A percentile compares a stretch with the other conserved stretches of the same genome.
These are phyloP conservation scores for Saxispiralis lemnorum DNA, from an alignment of 495 filamentous ascomycete species.

Conservation along the genomic window DNA sequence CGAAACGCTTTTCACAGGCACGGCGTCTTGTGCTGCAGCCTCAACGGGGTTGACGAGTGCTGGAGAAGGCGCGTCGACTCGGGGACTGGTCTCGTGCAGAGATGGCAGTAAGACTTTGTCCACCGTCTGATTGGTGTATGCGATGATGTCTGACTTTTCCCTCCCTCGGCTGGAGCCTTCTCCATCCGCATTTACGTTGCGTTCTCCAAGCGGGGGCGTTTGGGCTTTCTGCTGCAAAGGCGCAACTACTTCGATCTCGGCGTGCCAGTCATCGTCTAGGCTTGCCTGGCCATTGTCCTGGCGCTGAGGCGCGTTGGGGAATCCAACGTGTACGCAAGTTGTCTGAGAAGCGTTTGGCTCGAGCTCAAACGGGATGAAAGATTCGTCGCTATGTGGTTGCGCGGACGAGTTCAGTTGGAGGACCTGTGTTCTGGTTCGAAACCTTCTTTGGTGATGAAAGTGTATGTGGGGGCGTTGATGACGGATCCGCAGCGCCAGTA, in stretches of 20 bases:
- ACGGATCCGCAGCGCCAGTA: too few species aligned
- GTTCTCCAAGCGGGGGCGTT: too few species aligned
- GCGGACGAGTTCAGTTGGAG: not conserved
- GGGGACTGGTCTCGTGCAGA: too few species aligned
- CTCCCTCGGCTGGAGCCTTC: too few species aligned
- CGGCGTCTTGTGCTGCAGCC: not conserved
- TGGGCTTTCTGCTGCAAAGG: not conserved
- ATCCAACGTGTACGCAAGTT: too few species aligned
- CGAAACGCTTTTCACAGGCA: not conserved
- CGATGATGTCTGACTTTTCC: too few species aligned
- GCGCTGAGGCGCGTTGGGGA: not conserved
- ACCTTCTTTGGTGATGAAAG: not conserved
- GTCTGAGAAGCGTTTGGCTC: not conserved
- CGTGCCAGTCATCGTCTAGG: constrained; percentile 5
- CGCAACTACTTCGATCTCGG: constrained; percentile 5
- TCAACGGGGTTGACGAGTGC: not conserved
- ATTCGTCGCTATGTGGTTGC: not conserved
- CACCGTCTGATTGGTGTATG: too few species aligned
- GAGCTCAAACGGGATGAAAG: not conserved
- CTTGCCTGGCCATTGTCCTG: not conserved
- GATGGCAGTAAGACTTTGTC: too few species aligned
- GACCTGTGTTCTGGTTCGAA: not conserved
- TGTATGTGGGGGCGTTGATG: too few species aligned
- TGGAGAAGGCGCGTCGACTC: not conserved
- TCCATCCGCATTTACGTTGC: too few species aligned